A percentile compares a stretch with the other conserved stretches of the same genome.
Conservation (phyloP, 495 filamentous ascomycete species). For the Daldinia childiae region DNA sequence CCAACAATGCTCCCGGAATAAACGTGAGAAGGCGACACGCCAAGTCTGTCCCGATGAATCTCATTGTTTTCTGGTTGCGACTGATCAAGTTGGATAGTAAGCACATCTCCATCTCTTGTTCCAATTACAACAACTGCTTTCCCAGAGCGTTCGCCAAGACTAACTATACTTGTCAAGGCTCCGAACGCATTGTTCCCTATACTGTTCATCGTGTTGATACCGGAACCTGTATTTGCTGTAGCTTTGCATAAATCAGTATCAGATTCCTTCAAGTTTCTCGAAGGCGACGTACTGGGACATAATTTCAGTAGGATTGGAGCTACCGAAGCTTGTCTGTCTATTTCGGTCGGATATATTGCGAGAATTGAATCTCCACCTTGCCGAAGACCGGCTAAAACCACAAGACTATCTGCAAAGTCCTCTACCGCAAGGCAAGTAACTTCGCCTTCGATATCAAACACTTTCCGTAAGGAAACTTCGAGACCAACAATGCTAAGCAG, state of each 20-base stretch:
- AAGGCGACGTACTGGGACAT: constrained; percentile 18
- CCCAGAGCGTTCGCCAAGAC: constrained; percentile 18
- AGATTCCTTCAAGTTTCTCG: neutral
- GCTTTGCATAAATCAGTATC: constrained; percentile 4
- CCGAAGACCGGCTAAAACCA: constrained; percentile 48
- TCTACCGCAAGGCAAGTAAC: constrained; percentile 52
- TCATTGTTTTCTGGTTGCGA: neutral
- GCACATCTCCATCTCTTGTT: constrained; percentile 57
- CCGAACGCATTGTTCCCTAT: constrained; percentile 24
- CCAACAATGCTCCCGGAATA: constrained; percentile 30
- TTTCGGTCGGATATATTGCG: constrained; percentile 35
- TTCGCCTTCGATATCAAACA: constrained; percentile 50
- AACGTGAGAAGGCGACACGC: constrained; percentile 31
- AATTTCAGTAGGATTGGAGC: constrained; percentile 22
- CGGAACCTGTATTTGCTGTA: neutral
- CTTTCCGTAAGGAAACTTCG: constrained; percentile 32
- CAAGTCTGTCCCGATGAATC: constrained; percentile 31
- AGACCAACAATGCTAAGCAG: constrained; percentile 42
- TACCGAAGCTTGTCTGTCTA: neutral
- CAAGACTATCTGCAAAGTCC: constrained; percentile 23
- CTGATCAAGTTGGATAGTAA: constrained; percentile 42
- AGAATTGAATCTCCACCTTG: constrained; percentile 41
- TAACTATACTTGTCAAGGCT: constrained; percentile 51
- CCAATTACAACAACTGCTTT: constrained; percentile 46
- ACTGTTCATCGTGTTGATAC: neutral